phyloP scores from a whole-genome alignment of 73 alveolate genomes.

The Paraurostyla sp. region DNA sequence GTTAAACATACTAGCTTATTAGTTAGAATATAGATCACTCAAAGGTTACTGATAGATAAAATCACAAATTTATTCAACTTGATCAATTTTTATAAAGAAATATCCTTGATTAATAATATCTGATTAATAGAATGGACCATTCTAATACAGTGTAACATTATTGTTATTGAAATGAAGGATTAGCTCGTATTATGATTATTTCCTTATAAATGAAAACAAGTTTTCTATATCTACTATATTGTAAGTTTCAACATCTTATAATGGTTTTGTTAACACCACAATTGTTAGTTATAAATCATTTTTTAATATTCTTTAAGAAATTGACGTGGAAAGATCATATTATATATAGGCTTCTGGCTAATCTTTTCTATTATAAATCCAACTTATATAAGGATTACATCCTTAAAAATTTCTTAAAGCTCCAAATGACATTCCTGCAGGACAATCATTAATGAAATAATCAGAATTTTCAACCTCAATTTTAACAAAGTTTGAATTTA shows the following conservation, averaged over 20 bases:
- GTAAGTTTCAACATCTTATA: neutral
- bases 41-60: neutral
- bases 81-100: neutral
- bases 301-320: neutral
- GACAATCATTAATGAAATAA: conserved; percentile 1
- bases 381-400: conserved; percentile 22
- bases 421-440: conserved; percentile 46
- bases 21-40: neutral
- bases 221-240: neutral
- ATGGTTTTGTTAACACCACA: neutral
- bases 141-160: neutral
- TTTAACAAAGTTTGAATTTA: neutral
- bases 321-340: neutral
- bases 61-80: neutral
- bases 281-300: conserved; percentile 16
- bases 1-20: too few relatives aligned
- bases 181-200: neutral
- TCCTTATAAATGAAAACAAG: neutral
- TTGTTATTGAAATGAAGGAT: neutral
- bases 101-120: neutral
- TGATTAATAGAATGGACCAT: neutral
- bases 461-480: conserved; percentile 16
- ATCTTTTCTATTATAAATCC: neutral
- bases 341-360: neutral
- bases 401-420: neutral